Evolutionary conservation across 2,329 filamentous ascomycete species (phyloP), one percentile per base, ranked within the genome.

Genomic region (Colletotrichum truncatum): DNA sequence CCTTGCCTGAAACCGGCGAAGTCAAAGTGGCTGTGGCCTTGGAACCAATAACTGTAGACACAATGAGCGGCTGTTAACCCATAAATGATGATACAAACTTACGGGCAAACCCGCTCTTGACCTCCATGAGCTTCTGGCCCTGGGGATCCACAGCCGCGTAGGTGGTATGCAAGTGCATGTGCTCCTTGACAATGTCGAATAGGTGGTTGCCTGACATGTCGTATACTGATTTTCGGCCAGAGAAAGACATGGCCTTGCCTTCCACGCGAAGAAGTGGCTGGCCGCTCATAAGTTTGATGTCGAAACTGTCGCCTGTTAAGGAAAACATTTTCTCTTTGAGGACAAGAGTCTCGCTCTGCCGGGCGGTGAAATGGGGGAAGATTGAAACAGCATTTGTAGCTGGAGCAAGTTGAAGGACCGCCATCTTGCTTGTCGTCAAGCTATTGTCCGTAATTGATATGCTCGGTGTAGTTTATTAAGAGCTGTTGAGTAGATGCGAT

Each of bases 311-410:
- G 61, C 88, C 87, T 1, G 84, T 84, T 7, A 90, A 77, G 4
- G 88, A 90, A 63, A 89, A 73, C 16, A 89, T 79, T 70, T 88
- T 88, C 71, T 91, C 88, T 70, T 84, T 86, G 52, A 92, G 78
- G 2, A 87, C 73, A 6, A 91, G 76, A 3, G 84, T 87, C 70
- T 83, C 80, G 8, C 73, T 71, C 39, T 79, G 74, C 1, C 65
- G 72, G 3, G 78, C 76, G 28, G 82, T 73, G 68, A 78, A 75
- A 7, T 74, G 73, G 61, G 74, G 68, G 68, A 82, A 81, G 55
- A 84, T 66, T 62, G 79, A 80, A 9, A 82, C 70, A n/a, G 73
- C 72, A 56, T 73, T 76, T 14, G 70, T 69, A 8, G 75, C 67
- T 21, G 74, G 70, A 4, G 70, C 68, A 32, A 80, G 75, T 16